Evolutionary conservation across 352 stramenopile species (phyloP).

Genomic region (Blastocystis hominis): DNA sequence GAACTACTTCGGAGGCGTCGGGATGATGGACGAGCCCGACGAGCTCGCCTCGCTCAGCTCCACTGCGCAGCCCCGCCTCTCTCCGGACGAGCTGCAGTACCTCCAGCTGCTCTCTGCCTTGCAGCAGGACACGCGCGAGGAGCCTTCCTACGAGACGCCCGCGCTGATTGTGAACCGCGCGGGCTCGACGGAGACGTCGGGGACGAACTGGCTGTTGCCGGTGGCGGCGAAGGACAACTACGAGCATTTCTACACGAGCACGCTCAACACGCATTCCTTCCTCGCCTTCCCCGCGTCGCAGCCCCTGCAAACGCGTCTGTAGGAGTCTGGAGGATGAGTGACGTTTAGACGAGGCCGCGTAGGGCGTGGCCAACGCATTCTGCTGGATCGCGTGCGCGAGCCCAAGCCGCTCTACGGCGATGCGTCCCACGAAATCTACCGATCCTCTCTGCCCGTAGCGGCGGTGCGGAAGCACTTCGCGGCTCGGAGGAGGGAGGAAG

Average conservation of each 20-base stretch:
- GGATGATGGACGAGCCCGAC: background rate
- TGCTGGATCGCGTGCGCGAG: conserved; percentile 19
- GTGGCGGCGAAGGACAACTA: background rate
- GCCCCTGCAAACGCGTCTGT: background rate
- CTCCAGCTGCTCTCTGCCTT: background rate
- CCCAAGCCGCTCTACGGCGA: background rate
- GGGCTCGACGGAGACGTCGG: background rate
- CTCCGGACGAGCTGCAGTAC: background rate
- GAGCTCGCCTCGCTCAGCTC: background rate
- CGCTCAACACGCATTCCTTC: background rate
- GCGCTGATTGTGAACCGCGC: background rate
- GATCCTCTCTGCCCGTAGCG: background rate
- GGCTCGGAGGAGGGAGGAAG: background rate
- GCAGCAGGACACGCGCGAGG: too few relatives aligned
- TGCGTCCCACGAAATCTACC: background rate
- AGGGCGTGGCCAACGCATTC: conserved; percentile 2
- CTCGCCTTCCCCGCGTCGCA: too few relatives aligned
- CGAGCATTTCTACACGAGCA: background rate
- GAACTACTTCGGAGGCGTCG: background rate
- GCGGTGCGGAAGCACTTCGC: background rate
- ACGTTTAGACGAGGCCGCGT: conserved; percentile 29
- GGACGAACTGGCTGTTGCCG: conserved; percentile 1
- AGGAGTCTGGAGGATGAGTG: background rate
- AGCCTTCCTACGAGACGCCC: background rate
- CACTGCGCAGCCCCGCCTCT: background rate